Base-by-base conservation (phyloP, 106 monocot genomes). In the Hemerocallis citrina region DNA sequence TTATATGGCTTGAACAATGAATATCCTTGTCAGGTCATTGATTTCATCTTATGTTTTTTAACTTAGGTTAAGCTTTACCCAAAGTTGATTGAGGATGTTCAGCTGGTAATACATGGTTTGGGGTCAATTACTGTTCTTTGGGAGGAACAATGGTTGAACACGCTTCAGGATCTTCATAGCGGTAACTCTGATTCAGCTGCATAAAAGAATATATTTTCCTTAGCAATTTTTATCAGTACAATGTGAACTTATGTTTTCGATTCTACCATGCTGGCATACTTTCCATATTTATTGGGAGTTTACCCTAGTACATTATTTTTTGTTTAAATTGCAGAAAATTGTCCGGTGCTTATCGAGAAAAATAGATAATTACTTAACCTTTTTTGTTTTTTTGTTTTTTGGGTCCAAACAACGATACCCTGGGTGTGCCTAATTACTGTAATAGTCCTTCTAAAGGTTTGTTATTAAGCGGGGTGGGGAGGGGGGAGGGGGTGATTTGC, bases 101-200 rank as follows among this genome's bases (percentile, higher is more conserved):
- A 72, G 51, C 80, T 98, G 63, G 82, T 84, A 28, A 88, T 92
- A 61, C 82, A 76, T 68, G 82, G 92, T 65, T 73, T 98, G 11
- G 92, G 77, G 29, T 63, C 66, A 27, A 85, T 98, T 16, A 98
- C 92, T 52, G 77, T 92, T 57, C 88, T 98, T 55, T 98, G 98
- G 98, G 98, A 98, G 74, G 98, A 98, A 67, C 98, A 88, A 29
- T 98, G 98, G 98, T 81, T 98, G 21, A 88, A 79, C 68, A 98
- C 88, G 25, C 82, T 98, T 62, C 98, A 98, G 62, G 98, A 98
- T 92, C 88, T 98, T 61, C 98, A 80, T 82, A 70, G 81, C 62
- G 98, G 98, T 92, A 74, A 61, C 22, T n/a, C 9, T 19, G 7
- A 7, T 58, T 58, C 8, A 57, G 17, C 56, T 57, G n/a, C 56